Conservation (phyloP, 225 moss, liverwort and hornwort genomes). For the Physcomitrellopsis africana region DNA sequence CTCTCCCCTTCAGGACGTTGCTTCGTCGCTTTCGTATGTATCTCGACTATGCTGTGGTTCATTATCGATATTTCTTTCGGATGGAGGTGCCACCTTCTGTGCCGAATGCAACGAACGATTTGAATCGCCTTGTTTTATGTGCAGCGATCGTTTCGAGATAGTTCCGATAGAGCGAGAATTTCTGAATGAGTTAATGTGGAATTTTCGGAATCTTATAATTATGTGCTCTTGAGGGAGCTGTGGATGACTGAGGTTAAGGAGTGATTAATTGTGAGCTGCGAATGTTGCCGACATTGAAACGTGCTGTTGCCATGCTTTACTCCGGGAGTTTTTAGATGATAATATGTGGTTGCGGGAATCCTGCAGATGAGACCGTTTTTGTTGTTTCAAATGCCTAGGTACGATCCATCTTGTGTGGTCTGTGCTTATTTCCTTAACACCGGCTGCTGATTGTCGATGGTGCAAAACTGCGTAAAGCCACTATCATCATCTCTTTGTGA, state of each 20-base stretch:
- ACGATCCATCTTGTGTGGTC: neutral
- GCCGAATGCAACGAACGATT: neutral
- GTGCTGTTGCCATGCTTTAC: slow-evolving; percentile 1
- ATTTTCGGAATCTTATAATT: neutral
- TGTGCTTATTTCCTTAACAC: neutral
- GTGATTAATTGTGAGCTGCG: slow-evolving; percentile 21
- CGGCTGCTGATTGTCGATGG: slow-evolving; percentile 9
- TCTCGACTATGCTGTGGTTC: neutral
- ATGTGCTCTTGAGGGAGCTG: neutral
- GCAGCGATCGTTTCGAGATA: neutral
- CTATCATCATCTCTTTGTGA: slow-evolving; percentile 1
- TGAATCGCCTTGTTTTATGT: neutral
- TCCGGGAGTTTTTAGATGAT: neutral
- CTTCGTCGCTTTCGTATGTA: neutral
- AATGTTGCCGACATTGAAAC: slow-evolving; percentile 4
- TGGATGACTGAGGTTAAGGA: neutral
- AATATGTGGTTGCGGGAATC: neutral
- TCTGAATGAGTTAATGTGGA: slow-evolving; percentile 2
- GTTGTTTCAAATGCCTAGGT: slow-evolving; percentile 22
- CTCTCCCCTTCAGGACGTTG: neutral
- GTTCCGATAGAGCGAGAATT: neutral
- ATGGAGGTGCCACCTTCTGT: neutral
- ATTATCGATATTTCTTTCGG: neutral
- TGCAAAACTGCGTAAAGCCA: neutral
- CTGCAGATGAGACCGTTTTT: neutral